Percentiles rank a stretch among this genome's conserved stretches.
These are phyloP conservation scores for Yamadazyma paraphyllophila DNA, from an alignment of 805 yeast species.

Conservation along the genomic window DNA sequence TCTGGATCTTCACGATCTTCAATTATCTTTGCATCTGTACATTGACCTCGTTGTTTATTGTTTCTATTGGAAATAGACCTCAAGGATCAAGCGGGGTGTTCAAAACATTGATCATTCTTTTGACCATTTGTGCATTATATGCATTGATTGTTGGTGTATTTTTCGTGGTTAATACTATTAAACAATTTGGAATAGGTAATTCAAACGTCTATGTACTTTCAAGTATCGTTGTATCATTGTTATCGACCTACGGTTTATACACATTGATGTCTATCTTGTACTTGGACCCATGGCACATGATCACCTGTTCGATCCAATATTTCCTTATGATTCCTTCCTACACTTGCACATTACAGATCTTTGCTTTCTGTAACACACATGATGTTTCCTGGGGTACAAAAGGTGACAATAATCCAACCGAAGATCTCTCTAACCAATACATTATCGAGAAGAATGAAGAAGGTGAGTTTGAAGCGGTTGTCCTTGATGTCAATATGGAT, in stretches of 20 bases:
- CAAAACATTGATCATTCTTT: slow-evolving; percentile 63
- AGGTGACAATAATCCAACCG: slow-evolving; percentile 74
- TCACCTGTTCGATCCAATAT: slow-evolving; percentile 85
- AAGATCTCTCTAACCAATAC: slow-evolving; percentile 73
- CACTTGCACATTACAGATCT: slow-evolving; percentile 88
- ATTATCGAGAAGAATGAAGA: slow-evolving; percentile 76
- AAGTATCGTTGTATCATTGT: slow-evolving; percentile 77
- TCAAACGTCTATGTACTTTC: slow-evolving; percentile 52
- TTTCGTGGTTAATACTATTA: slow-evolving; percentile 61
- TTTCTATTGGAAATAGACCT: slow-evolving; percentile 96
- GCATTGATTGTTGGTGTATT: slow-evolving; percentile 80
- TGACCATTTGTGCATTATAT: slow-evolving; percentile 78
- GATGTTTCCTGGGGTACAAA: slow-evolving; percentile 99
- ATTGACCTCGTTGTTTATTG: slow-evolving; percentile 82
- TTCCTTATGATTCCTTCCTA: slow-evolving; percentile 87
- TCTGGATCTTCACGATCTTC: slow-evolving; percentile 78
- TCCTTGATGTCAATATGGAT: slow-evolving; percentile 80
- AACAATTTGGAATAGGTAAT: slow-evolving; percentile 39
- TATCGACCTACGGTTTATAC: slow-evolving; percentile 91
- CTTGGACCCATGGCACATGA: slow-evolving; percentile 94
- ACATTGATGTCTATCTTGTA: slow-evolving; percentile 77
- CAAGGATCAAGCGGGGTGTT: slow-evolving; percentile 89
- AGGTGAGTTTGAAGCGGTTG: slow-evolving; percentile 77
- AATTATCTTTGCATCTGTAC: slow-evolving; percentile 82
- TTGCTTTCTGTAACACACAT: slow-evolving; percentile 96